Evolutionary conservation across 495 filamentous ascomycete genomes (phyloP).

Genomic region (Lichenothelia convexa): DNA sequence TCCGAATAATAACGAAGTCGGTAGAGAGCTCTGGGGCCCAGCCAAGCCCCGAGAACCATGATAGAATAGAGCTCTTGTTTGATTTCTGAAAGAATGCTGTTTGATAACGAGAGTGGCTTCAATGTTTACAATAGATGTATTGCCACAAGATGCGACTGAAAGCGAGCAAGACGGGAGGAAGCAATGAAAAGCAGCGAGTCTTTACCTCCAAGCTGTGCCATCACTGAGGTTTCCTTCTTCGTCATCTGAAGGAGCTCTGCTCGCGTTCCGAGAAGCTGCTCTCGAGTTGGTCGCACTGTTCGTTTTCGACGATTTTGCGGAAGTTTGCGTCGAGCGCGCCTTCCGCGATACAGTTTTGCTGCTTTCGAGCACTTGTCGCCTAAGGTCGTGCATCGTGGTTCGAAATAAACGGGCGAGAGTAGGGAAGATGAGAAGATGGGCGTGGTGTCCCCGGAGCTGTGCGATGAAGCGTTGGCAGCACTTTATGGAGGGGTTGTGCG

Average conservation of each 20-base stretch:
- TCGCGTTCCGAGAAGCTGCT: slow-evolving; percentile 32
- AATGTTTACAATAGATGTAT: too few relatives aligned
- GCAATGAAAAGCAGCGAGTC: slow-evolving; percentile 12
- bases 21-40: too few relatives aligned
- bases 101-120: too few relatives aligned
- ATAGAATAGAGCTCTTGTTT: too few relatives aligned
- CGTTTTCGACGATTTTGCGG: slow-evolving; percentile 42
- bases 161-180: slow-evolving; percentile 1
- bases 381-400: slow-evolving; percentile 48
- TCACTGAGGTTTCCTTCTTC: slow-evolving; percentile 55
- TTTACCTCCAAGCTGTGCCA: slow-evolving; percentile 51
- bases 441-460: background rate
- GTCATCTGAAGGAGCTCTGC: slow-evolving; percentile 53
- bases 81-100: too few relatives aligned
- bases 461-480: too few relatives aligned
- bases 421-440: background rate
- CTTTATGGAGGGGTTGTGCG: too few relatives aligned
- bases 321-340: slow-evolving; percentile 54
- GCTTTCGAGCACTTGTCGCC: slow-evolving; percentile 68
- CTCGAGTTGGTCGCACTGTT: slow-evolving; percentile 45
- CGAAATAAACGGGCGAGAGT: background rate
- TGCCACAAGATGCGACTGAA: too few relatives aligned
- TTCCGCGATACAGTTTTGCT: slow-evolving; percentile 88
- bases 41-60: too few relatives aligned
- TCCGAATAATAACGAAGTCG: too few relatives aligned